These are phyloP conservation scores for Orychophragmus violaceus DNA, from an alignment of 345 rosid species.

Conservation along the genomic window DNA sequence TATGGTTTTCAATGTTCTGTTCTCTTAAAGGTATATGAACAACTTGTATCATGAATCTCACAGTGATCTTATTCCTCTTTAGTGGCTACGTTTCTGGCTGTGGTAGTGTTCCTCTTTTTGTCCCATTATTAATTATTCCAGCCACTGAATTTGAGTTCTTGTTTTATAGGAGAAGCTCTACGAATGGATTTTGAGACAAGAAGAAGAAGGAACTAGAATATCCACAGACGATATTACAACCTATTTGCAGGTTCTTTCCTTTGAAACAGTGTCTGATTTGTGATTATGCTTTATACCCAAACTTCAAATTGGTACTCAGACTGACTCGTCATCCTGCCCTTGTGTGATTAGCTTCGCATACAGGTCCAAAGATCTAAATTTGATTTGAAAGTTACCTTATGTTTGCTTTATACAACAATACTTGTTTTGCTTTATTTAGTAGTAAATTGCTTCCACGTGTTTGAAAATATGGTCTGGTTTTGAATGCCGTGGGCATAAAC, in stretches of 20 bases:
- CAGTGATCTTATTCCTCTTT: no score
- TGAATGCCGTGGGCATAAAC: no score
- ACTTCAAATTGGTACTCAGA: not conserved
- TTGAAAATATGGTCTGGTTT: no score
- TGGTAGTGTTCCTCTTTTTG: no score
- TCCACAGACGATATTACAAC: no score
- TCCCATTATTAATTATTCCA: no score
- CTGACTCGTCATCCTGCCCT: no score
- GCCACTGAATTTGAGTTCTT: not conserved
- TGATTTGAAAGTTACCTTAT: not conserved
- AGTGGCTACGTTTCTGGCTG: no score
- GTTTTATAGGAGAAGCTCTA: slow-evolving; percentile 53
- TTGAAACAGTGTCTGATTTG: not conserved
- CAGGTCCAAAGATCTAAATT: not conserved
- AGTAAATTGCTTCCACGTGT: no score
- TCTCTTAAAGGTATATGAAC: not conserved
- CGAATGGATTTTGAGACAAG: slow-evolving; percentile 77
- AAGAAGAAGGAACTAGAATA: no score
- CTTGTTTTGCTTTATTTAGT: no score
- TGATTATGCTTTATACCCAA: not conserved
- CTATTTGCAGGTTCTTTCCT: slow-evolving; percentile 53
- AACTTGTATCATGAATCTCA: not conserved
- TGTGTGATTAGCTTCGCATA: not conserved
- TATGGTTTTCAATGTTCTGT: no score
- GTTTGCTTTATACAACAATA: not conserved